A percentile compares a stretch with the other conserved stretches of the same genome.
phyloP scores from a whole-genome alignment of 441 rosid genomes.

The Jatropha multifida region DNA sequence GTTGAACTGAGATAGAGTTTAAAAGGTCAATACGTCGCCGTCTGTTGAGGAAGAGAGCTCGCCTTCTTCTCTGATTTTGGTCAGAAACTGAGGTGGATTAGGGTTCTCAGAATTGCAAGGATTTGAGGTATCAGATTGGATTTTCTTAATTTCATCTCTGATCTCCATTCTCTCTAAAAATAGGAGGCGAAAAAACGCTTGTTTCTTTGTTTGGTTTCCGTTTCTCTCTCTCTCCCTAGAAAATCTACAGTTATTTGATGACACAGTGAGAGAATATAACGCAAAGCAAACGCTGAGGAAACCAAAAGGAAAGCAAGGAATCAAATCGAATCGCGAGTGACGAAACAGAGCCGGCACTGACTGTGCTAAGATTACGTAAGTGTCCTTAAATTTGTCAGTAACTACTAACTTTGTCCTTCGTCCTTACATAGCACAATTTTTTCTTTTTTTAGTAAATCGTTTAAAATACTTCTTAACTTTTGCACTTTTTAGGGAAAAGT shows the following conservation, averaged over 20 bases:
- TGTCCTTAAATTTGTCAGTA: neutral
- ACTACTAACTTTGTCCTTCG: neutral
- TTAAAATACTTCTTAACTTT: no score
- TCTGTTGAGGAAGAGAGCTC: constrained; percentile 73
- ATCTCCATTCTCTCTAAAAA: constrained; percentile 15
- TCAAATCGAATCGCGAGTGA: neutral
- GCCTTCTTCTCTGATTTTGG: constrained; percentile 73
- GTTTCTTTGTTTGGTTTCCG: neutral
- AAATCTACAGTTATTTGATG: neutral
- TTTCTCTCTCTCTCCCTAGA: no score
- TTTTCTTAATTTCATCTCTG: constrained; percentile 22
- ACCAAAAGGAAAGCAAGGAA: neutral
- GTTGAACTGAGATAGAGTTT: constrained; percentile 8
- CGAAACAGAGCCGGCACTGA: neutral
- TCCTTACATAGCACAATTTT: no score
- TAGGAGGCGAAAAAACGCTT: neutral
- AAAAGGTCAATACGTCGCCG: constrained; percentile 46
- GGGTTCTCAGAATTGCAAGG: constrained; percentile 29
- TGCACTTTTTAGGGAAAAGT: no score
- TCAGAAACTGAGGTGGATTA: constrained; percentile 18
- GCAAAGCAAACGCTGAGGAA: neutral
- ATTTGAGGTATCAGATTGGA: constrained; percentile 2
- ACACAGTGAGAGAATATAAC: neutral
- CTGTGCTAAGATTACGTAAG: neutral
- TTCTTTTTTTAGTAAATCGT: no score